Evolutionary conservation across 805 yeast genomes (phyloP).

Genomic region (Cyberlindnera suaveolens): DNA sequence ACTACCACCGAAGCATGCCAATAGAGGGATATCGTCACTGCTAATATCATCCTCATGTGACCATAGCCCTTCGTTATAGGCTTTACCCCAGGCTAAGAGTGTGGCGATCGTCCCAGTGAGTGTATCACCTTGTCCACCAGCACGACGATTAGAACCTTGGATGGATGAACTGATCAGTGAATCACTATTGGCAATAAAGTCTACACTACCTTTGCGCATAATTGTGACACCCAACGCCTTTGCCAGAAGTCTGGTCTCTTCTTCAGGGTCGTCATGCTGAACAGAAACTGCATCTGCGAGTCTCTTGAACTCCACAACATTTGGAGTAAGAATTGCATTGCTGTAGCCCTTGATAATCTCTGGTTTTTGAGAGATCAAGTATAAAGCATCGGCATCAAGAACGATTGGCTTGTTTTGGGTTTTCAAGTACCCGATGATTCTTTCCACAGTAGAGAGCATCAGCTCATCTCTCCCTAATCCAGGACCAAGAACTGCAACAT

Average conservation of each 20-base stretch:
- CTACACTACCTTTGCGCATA: constrained; percentile 69
- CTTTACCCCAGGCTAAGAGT: constrained; percentile 70
- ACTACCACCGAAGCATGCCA: constrained; percentile 71
- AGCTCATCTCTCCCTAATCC: constrained; percentile 82
- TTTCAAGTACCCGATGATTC: constrained; percentile 48
- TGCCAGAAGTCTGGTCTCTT: constrained; percentile 37
- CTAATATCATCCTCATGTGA: constrained; percentile 29
- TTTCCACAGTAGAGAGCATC: constrained; percentile 56
- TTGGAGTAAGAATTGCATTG: constrained; percentile 79
- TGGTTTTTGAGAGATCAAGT: constrained; percentile 53
- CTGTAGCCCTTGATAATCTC: constrained; percentile 45
- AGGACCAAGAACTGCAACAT: constrained; percentile 85
- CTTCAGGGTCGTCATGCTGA: constrained; percentile 8
- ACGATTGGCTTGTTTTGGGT: constrained; percentile 61
- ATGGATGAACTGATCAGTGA: constrained; percentile 36
- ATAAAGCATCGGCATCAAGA: constrained; percentile 88
- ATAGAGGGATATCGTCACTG: constrained; percentile 29
- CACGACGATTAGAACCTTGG: constrained; percentile 70
- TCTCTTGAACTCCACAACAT: constrained; percentile 76
- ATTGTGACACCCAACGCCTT: constrained; percentile 48
- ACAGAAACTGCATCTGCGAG: constrained; percentile 46
- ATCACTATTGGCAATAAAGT: constrained; percentile 52
- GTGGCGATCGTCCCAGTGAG: constrained; percentile 83
- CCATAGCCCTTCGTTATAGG: constrained; percentile 59
- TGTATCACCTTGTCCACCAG: constrained; percentile 97